Percentiles rank a stretch among this genome's conserved stretches.
Conservation (phyloP, 805 yeast genomes). For the Metschnikowia matae region DNA sequence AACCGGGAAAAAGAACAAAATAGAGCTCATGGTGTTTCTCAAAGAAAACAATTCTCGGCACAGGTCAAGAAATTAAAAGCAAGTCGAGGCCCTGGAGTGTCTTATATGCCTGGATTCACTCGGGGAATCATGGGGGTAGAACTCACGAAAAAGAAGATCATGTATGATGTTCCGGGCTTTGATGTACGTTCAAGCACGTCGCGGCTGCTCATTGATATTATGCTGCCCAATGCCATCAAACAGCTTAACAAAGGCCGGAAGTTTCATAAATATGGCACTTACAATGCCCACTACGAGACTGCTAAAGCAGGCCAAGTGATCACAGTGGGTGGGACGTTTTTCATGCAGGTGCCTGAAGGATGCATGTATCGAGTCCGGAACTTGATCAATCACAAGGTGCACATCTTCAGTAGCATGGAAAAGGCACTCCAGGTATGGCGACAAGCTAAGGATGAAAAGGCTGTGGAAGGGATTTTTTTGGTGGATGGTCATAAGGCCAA, state of each 20-base stretch:
- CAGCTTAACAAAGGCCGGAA: constrained; percentile 26
- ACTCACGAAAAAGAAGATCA: constrained; percentile 25
- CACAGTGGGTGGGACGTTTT: constrained; percentile 61
- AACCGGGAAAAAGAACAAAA: constrained; percentile 8
- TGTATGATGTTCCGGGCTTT: constrained; percentile 50
- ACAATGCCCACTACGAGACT: constrained; percentile 31
- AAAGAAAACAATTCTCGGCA: neutral
- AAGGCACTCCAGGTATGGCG: constrained; percentile 24
- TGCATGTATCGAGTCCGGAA: constrained; percentile 47
- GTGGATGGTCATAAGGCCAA: constrained; percentile 6
- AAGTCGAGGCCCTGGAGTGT: constrained; percentile 42
- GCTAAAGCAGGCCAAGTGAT: constrained; percentile 43
- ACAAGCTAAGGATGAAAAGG: constrained; percentile 25
- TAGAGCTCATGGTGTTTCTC: neutral
- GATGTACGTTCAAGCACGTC: constrained; percentile 12
- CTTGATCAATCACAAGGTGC: constrained; percentile 40
- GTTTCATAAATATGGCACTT: constrained; percentile 27
- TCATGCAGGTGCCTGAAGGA: constrained; percentile 49
- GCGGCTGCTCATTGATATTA: constrained; percentile 27
- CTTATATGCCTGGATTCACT: constrained; percentile 69
- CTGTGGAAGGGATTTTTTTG: constrained; percentile 19
- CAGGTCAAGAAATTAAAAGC: constrained; percentile 18
- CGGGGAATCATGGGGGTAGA: constrained; percentile 41
- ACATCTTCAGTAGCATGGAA: constrained; percentile 27
- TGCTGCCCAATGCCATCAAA: constrained; percentile 23